Percentiles rank a stretch among this genome's conserved stretches.
Evolutionary conservation across 2,329 filamentous ascomycete genomes (phyloP).

Genomic region (Cercospora berteroae): DNA sequence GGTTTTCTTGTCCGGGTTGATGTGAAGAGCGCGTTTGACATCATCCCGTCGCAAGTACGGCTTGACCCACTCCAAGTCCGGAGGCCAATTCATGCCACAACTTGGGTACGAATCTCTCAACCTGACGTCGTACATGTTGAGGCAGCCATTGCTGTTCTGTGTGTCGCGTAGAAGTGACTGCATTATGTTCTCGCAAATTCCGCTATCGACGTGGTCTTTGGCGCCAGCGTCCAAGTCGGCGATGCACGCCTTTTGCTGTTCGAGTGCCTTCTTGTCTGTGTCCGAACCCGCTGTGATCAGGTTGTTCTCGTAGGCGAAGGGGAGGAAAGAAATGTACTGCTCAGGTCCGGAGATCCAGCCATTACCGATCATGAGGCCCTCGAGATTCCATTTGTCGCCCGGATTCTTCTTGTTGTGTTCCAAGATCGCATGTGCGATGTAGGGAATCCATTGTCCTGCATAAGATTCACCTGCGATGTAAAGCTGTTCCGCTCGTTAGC

Average conservation of each 20-base stretch:
- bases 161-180: slow-evolving; percentile 68
- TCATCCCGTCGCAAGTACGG: slow-evolving; percentile 83
- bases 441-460: slow-evolving; percentile 94
- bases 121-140: slow-evolving; percentile 97
- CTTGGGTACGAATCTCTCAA: slow-evolving; percentile 74
- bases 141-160: slow-evolving; percentile 58
- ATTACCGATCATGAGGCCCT: slow-evolving; percentile 89
- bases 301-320: slow-evolving; percentile 74
- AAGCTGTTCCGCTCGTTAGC: slow-evolving; percentile 56
- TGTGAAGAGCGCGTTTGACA: slow-evolving; percentile 75
- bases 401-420: slow-evolving; percentile 69
- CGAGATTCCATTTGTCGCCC: slow-evolving; percentile 67
- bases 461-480: slow-evolving; percentile 96
- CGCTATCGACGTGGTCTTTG: slow-evolving; percentile 62
- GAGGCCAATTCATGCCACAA: slow-evolving; percentile 98
- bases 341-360: slow-evolving; percentile 92
- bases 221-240: slow-evolving; percentile 58
- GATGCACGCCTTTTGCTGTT: slow-evolving; percentile 66
- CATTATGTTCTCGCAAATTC: slow-evolving; percentile 73
- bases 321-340: slow-evolving; percentile 85
- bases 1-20: slow-evolving; percentile 75
- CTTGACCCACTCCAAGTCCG: slow-evolving; percentile 72
- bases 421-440: slow-evolving; percentile 88
- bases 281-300: slow-evolving; percentile 68
- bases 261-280: slow-evolving; percentile 65